Evolutionary conservation across 1,284 basidiomycete species (phyloP), one percentile per base, ranked within the genome.

Genomic region (Lentinus polychrous): DNA sequence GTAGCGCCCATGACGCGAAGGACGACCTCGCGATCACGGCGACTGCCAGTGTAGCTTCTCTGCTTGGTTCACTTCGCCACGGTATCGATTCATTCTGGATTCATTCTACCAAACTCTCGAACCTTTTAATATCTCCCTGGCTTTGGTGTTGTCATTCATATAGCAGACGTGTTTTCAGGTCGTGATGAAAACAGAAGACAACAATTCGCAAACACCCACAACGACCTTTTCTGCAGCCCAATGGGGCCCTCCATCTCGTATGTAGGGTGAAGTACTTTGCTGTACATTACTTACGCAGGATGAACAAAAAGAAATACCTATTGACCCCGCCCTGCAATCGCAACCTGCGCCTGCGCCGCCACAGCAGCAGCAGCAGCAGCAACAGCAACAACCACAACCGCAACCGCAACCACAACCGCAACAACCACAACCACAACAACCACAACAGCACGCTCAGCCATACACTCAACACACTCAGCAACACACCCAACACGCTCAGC

Each of bases 271-370:
- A 24, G 34, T 46, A 37, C 46, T 18, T 18, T 31, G 11, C n/a
- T 49, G 41, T 1, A 35, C 15, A 8, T 41, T 37, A 48, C 23
- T 11, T 11, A 31, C 18, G 15, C 23, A 38, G 15, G 11, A 20
- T 20, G 34, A 17, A 20, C 23, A 27, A 20, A 18, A 56, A 71
- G 80, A 80, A 58, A 83, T 84, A 32, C 79, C 81, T 12, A 83
- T 84, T 48, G 83, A 84, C 62, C 81, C 83, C 24, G 81, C 79
- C 6, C 68, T 86, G 38, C 82, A 84, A 60, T 79, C 78, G 52
- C 79, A 79, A 56, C 68, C 10, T 36, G 32, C 24, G 20, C 47
- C 42, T 5, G 65, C 22, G 14, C 43, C 75, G 51, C 73, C 72
- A 52, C 64, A 71, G 52, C 69, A 74, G 73, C 76, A 63, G 67